These are phyloP conservation scores for Teratosphaeria gauchensis DNA, from an alignment of 2,329 filamentous ascomycete genomes.

Conservation along the genomic window DNA sequence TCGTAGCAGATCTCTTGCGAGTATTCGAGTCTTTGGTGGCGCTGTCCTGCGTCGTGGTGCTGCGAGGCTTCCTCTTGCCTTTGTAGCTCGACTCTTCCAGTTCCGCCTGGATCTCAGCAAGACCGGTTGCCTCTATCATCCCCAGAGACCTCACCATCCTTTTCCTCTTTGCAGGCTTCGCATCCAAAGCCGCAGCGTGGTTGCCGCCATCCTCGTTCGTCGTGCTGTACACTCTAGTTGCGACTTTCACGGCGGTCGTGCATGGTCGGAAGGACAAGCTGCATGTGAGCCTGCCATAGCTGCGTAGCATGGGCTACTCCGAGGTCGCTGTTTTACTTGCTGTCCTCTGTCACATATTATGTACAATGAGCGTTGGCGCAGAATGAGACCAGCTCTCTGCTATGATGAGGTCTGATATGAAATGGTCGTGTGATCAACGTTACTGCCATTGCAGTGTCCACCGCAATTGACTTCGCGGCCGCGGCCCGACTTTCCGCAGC, in stretches of 20 bases:
- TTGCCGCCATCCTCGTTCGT: background rate
- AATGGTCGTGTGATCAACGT: background rate
- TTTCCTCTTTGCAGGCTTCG: background rate
- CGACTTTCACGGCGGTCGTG: background rate
- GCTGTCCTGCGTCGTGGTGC: background rate
- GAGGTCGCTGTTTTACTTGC: no score
- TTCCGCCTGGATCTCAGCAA: conserved; percentile 1
- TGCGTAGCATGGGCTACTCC: conserved; percentile 4
- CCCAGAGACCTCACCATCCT: background rate
- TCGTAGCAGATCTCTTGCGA: background rate
- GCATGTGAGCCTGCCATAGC: conserved; percentile 5
- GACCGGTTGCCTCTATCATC: background rate
- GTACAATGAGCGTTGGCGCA: background rate
- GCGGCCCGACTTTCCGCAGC: background rate
- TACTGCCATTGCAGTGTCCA: background rate
- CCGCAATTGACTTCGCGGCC: background rate
- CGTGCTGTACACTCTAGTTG: background rate
- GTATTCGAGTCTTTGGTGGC: background rate
- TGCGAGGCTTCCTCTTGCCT: background rate
- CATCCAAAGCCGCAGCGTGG: background rate
- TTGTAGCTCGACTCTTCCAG: background rate
- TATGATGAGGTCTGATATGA: background rate
- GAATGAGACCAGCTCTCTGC: background rate
- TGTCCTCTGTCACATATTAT: no score
- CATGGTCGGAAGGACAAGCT: background rate